These are phyloP conservation scores for Friedmanniomyces simplex DNA, from an alignment of 495 filamentous ascomycete genomes.

Conservation along the genomic window DNA sequence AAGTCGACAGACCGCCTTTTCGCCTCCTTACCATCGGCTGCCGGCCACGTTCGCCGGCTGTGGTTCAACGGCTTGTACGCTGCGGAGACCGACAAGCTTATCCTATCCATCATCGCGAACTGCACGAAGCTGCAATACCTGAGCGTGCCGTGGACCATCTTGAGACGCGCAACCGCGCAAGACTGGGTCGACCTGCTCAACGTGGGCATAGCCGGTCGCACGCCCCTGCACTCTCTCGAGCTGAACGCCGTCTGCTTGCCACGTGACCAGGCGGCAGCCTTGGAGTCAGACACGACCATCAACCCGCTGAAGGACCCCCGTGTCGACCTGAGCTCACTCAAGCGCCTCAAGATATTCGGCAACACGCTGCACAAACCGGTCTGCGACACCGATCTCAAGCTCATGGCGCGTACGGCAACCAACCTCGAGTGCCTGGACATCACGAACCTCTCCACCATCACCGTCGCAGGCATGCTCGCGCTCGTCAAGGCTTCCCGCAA, in stretches of 20 bases:
- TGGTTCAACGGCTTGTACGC: conserved; percentile 48
- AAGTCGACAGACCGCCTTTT: conserved; percentile 39
- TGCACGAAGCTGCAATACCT: conserved; percentile 36
- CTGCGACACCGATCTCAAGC: conserved; percentile 38
- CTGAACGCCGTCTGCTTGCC: conserved; percentile 39
- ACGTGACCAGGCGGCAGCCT: conserved; percentile 26
- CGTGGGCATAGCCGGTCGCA: conserved; percentile 18
- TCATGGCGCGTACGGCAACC: conserved; percentile 40
- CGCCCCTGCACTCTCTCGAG: conserved; percentile 39
- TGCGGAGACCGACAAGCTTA: conserved; percentile 36
- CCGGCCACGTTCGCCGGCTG: conserved; percentile 38
- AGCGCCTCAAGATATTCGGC: conserved; percentile 43
- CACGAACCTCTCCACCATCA: conserved; percentile 40
- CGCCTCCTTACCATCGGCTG: conserved; percentile 32
- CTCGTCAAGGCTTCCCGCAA: conserved; percentile 37
- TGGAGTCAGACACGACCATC: conserved; percentile 24
- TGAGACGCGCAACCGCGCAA: conserved; percentile 35
- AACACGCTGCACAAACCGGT: conserved; percentile 43
- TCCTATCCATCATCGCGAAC: conserved; percentile 35
- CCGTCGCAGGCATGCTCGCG: conserved; percentile 40
- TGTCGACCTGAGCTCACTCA: conserved; percentile 38
- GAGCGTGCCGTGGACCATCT: conserved; percentile 42
- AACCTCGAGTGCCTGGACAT: conserved; percentile 43
- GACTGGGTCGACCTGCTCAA: conserved; percentile 39
- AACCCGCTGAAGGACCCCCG: conserved; percentile 26